Evolutionary conservation across 2,329 filamentous ascomycete genomes (phyloP).

Genomic region (Colletotrichum graminicola): DNA sequence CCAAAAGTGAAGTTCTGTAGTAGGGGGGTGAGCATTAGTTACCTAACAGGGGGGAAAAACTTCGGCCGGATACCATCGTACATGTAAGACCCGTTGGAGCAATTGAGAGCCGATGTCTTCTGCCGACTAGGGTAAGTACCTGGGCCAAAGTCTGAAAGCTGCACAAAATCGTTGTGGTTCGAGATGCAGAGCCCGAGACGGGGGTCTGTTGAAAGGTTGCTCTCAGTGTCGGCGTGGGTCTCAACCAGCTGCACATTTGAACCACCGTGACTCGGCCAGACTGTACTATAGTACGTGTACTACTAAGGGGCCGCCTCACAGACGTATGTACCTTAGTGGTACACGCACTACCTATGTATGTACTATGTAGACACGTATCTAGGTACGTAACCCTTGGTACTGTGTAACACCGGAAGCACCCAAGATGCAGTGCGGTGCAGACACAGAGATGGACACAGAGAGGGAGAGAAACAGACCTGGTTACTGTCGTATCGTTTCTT

Average conservation of each 20-base stretch:
- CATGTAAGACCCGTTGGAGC: neutral
- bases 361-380: too few relatives aligned
- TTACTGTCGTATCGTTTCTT: conserved; percentile 4
- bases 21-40: too few relatives aligned
- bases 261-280: neutral
- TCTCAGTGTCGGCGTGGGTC: too few relatives aligned
- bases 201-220: neutral
- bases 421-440: neutral
- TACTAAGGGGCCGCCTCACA: too few relatives aligned
- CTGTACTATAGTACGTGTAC: too few relatives aligned
- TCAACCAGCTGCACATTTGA: neutral
- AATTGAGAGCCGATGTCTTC: neutral
- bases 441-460: neutral
- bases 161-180: neutral
- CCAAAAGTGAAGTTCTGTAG: too few relatives aligned
- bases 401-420: conserved; percentile 12
- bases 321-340: too few relatives aligned
- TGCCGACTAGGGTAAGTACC: too few relatives aligned
- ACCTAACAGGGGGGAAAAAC: too few relatives aligned
- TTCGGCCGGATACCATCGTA: too few relatives aligned
- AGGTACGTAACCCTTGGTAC: neutral
- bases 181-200: neutral
- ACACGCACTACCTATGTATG: too few relatives aligned
- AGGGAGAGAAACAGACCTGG: neutral
- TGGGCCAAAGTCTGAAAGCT: neutral